phyloP scores from a whole-genome alignment of 164 flowering plant genomes.

The Liquidambar formosana region DNA sequence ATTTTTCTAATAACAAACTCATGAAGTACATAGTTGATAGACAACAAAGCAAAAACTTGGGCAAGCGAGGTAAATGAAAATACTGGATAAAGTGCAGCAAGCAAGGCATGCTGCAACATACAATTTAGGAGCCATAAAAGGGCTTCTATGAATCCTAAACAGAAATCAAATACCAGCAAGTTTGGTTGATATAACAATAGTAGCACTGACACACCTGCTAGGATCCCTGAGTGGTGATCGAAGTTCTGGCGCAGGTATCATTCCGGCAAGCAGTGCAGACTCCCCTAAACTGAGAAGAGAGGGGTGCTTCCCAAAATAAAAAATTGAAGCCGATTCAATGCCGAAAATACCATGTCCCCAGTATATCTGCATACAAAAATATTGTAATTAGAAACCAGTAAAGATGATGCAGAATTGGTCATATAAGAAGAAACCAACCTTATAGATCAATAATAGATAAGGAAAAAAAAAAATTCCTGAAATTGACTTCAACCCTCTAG shows the following conservation, averaged over 20 bases:
- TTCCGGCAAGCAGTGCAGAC: conserved; percentile 51
- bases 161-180: too few species aligned
- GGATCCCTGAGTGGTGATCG: conserved; percentile 45
- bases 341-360: conserved; percentile 58
- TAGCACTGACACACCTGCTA: conserved; percentile 32
- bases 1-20: background rate
- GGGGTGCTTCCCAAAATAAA: conserved; percentile 51
- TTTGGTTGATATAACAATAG: background rate
- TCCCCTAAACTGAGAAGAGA: conserved; percentile 45
- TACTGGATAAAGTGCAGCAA: too few species aligned
- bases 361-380: conserved; percentile 31
- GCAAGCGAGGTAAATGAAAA: too few species aligned
- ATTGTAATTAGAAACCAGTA: too few species aligned
- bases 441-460: background rate
- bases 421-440: too few species aligned
- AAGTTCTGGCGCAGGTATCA: conserved; percentile 51
- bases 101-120: too few species aligned
- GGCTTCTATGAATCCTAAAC: too few species aligned
- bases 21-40: too few species aligned
- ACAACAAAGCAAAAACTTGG: too few species aligned
- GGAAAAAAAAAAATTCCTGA: background rate
- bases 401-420: too few species aligned
- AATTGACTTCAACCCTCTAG: background rate
- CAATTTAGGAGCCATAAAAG: too few species aligned
- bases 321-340: conserved; percentile 44